A percentile compares a stretch with the other conserved stretches of the same genome.
phyloP scores from a whole-genome alignment of 495 filamentous ascomycete genomes.

The Xylaria scruposa region DNA sequence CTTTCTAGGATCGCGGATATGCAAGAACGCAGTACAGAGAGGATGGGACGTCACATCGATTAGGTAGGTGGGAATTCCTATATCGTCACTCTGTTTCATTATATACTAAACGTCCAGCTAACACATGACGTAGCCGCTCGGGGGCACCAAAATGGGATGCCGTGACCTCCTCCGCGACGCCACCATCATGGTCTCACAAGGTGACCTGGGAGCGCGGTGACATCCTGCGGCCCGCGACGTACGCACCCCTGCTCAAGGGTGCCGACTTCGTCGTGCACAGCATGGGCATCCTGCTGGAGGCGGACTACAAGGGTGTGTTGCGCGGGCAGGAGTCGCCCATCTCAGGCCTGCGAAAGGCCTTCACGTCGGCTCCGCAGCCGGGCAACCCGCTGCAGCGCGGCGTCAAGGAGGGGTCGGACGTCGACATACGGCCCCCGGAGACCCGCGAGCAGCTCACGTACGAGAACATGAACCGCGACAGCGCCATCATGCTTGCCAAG shows the following conservation, averaged over 20 bases:
- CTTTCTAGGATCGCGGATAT: slow-evolving; percentile 94
- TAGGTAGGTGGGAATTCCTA: slow-evolving; percentile 60
- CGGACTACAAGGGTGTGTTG: slow-evolving; percentile 94
- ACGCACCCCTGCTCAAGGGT: slow-evolving; percentile 70
- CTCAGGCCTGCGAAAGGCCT: slow-evolving; percentile 76
- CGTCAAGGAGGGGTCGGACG: slow-evolving; percentile 33
- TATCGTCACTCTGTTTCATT: neutral
- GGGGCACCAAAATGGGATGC: slow-evolving; percentile 84
- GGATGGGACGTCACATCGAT: slow-evolving; percentile 91
- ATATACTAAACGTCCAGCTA: slow-evolving; percentile 4
- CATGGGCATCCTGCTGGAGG: slow-evolving; percentile 96
- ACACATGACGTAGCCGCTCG: slow-evolving; percentile 68
- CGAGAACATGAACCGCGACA: slow-evolving; percentile 96
- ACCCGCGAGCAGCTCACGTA: slow-evolving; percentile 83
- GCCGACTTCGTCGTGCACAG: slow-evolving; percentile 88
- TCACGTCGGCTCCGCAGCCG: slow-evolving; percentile 53
- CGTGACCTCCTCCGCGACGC: slow-evolving; percentile 72
- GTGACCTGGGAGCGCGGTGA: slow-evolving; percentile 89
- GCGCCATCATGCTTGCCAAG: slow-evolving; percentile 81
- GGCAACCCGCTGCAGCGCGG: slow-evolving; percentile 68
- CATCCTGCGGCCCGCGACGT: slow-evolving; percentile 80
- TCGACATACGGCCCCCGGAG: slow-evolving; percentile 66
- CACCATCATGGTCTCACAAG: slow-evolving; percentile 79
- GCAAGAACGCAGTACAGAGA: slow-evolving; percentile 79
- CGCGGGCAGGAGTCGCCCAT: slow-evolving; percentile 79